Percentiles rank a stretch among this genome's conserved stretches.
Conservation (phyloP, 805 yeast genomes). For the Ogataea wickerhamii region DNA sequence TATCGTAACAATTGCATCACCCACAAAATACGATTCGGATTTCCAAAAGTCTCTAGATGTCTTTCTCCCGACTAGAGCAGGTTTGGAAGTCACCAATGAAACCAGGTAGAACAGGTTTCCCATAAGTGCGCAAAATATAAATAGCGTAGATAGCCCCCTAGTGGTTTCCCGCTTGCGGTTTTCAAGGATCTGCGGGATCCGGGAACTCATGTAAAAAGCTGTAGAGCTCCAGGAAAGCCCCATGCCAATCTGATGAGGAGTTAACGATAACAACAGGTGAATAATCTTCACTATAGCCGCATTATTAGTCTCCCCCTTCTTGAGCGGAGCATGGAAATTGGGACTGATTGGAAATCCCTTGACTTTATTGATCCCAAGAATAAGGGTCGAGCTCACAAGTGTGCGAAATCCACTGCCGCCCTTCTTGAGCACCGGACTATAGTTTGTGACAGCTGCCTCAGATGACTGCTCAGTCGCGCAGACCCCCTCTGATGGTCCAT, state of each 20-base stretch:
- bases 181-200: slow-evolving; percentile 50
- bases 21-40: slow-evolving; percentile 37
- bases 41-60: slow-evolving; percentile 38
- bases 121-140: slow-evolving; percentile 45
- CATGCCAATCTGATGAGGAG: slow-evolving; percentile 22
- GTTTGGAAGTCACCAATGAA: slow-evolving; percentile 44
- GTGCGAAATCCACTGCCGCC: slow-evolving; percentile 18
- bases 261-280: slow-evolving; percentile 14
- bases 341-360: slow-evolving; percentile 22
- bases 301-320: slow-evolving; percentile 15
- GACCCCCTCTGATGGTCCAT: background rate
- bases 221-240: slow-evolving; percentile 52
- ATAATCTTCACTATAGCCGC: slow-evolving; percentile 22
- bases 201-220: slow-evolving; percentile 42
- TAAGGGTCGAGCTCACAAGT: slow-evolving; percentile 27
- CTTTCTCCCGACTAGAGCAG: slow-evolving; percentile 35
- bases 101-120: slow-evolving; percentile 50
- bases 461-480: background rate
- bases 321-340: background rate
- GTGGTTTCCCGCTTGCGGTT: slow-evolving; percentile 46
- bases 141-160: slow-evolving; percentile 46
- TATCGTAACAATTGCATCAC: slow-evolving; percentile 53
- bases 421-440: slow-evolving; percentile 5
- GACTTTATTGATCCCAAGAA: slow-evolving; percentile 30
- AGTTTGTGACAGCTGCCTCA: slow-evolving; percentile 2